Base-by-base conservation (phyloP, 1,284 basidiomycete genomes). In the Trametes pubescens region DNA sequence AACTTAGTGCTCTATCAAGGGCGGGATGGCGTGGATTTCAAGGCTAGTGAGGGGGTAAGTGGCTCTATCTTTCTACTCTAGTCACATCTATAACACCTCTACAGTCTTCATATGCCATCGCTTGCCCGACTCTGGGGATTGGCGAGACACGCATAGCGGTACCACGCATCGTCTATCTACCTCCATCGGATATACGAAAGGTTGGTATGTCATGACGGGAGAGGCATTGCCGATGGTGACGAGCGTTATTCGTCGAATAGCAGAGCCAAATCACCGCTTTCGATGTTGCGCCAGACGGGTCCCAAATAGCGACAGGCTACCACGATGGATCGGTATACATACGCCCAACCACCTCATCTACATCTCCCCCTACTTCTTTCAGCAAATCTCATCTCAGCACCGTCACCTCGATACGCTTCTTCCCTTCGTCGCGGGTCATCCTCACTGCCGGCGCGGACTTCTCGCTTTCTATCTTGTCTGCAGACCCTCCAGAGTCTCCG, bases 391-490 rank as follows among this genome's bases (percentile, higher is more conserved):
- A 90, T 71, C 77, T 85, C 32, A 86, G 85, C 72, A 83, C 82
- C 0, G 78, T 87, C 43, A 84, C 83, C 10, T 81, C 82, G 11
- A 75, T 90, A 22, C 81, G 78, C 51, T 88, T 88, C 81, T 85
- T 91, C 73, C 86, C 89, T 2, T 89, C 87, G 0, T 87, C 85
- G 3, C 78, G 81, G 11, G 87, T 89, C 18, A 76, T 93, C 14
- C 83, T 92, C 8, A 85, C 88, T 2, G 79, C 84, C 0, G 85
- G 88, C 26, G 81, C 84, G 11, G 90, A 92, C 73, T 88, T 90
- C 67, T 79, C 84, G 0, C 74, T 91, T 2, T 75, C 82, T 24
- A 83, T 93, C 64, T 81, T 90, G 34, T 83, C 89, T 34, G 86
- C 88, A 4, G 84, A 86, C 4, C 65, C 70, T 43, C 62, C 75